A percentile compares a stretch with the other conserved stretches of the same genome.
Evolutionary conservation across 768 basidiomycete genomes (phyloP).

Genomic region (Amanita fuliginea): DNA sequence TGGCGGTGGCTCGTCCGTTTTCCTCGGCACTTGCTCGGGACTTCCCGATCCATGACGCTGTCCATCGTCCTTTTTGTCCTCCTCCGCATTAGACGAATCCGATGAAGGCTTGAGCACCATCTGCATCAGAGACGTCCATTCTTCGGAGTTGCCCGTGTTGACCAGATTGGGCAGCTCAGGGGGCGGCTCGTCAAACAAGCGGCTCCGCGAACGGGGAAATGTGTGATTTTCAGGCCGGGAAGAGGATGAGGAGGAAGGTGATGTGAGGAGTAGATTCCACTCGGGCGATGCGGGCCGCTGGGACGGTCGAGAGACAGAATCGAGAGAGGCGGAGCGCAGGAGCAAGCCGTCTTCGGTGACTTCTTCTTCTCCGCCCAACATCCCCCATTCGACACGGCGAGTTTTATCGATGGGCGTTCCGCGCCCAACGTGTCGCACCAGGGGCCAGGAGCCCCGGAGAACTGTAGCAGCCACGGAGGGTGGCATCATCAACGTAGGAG

Average conservation of each 20-base stretch:
- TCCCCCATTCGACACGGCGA: constrained; percentile 35
- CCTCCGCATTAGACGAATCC: constrained; percentile 22
- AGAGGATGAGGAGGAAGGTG: constrained; percentile 12
- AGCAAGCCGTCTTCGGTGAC: constrained; percentile 36
- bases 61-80: constrained; percentile 15
- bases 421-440: constrained; percentile 31
- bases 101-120: background rate
- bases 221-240: constrained; percentile 8
- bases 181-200: constrained; percentile 12
- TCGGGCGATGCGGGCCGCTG: constrained; percentile 27
- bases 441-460: constrained; percentile 32
- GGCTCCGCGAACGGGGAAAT: background rate
- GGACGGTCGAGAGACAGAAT: constrained; percentile 19
- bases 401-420: constrained; percentile 37
- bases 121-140: constrained; percentile 6
- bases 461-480: constrained; percentile 17
- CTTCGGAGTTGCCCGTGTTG: constrained; percentile 10
- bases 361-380: constrained; percentile 23
- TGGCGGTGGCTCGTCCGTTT: background rate
- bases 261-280: constrained; percentile 24
- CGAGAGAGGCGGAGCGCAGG: constrained; percentile 29
- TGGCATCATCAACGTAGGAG: constrained; percentile 18
- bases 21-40: background rate
- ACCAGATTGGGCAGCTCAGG: constrained; percentile 19
- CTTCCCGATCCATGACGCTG: background rate